Conservation (phyloP, 225 moss, liverwort and hornwort species). For the Polytrichum commune region DNA sequence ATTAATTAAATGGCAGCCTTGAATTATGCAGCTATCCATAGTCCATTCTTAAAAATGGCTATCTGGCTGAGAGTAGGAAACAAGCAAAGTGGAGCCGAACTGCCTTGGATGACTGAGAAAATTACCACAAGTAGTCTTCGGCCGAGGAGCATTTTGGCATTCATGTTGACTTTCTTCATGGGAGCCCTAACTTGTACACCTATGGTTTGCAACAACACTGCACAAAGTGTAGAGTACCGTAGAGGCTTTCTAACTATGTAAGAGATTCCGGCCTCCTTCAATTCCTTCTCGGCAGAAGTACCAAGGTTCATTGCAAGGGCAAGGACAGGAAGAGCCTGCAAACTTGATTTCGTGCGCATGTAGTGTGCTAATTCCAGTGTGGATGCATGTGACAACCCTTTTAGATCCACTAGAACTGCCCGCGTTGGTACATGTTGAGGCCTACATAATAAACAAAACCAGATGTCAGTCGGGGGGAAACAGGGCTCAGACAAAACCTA, state of each 20-base stretch:
- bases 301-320: conserved; percentile 21
- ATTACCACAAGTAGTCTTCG: conserved; percentile 27
- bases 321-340: conserved; percentile 21
- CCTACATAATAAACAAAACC: conserved; percentile 10
- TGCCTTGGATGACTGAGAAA: not conserved
- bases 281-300: conserved; percentile 16
- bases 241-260: conserved; percentile 28
- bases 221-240: conserved; percentile 26
- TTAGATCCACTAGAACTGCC: conserved; percentile 21
- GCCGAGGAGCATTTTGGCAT: conserved; percentile 25
- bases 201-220: conserved; percentile 15
- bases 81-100: too few relatives aligned
- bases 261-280: conserved; percentile 20
- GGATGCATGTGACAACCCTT: conserved; percentile 13
- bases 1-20: too few relatives aligned
- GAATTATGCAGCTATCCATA: too few relatives aligned
- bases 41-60: too few relatives aligned
- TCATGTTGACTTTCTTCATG: conserved; percentile 16
- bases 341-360: conserved; percentile 6
- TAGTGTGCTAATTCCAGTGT: conserved; percentile 14
- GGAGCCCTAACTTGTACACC: conserved; percentile 21
- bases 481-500: too few relatives aligned
- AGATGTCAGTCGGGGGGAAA: not conserved
- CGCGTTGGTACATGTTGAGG: conserved; percentile 3
- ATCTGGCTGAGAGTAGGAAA: too few relatives aligned